Base-by-base conservation (phyloP, 2,329 filamentous ascomycete species). In the Pyrenochaeta sp. region DNA sequence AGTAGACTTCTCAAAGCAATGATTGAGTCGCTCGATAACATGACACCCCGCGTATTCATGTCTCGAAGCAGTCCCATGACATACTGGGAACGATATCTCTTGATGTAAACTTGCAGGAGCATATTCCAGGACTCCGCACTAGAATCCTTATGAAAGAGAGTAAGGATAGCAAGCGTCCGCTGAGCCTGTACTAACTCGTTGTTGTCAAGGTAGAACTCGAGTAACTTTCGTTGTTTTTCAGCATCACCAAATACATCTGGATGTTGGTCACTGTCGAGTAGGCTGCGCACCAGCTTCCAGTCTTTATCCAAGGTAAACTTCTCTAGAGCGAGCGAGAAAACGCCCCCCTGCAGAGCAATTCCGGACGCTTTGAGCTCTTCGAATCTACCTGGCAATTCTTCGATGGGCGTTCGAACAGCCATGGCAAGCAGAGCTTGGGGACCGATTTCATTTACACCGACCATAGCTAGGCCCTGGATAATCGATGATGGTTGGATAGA, bases 371-470 rank as follows among this genome's bases (percentile, higher is more conserved):
- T 75, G 3, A 96, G 75, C 40, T 83, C 78, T 18, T 77, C 67
- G 18, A 96, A 78, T 21, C 83, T 82, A 1, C 74, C 65, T 17
- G 77, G 61, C n/a, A 94, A 74, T 6, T 77, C 80, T 21, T 78
- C 72, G 0, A 83, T 68, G 7, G 79, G 79, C 38, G 88, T 82
- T 59, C 89, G 81, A 8, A 87, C 69, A 3, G 86, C 89, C 68
- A 96, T 83, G 31, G 92, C 86, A 53, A 91, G 87, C 14, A 96
- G 67, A 3, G 90, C 88, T 13, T 87, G 74, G 0, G 90, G 87
- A 0, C 91, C 91, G 50, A 96, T 86, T 23, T 78, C 75, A 34
- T 83, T 77, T 4, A 95, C 75, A 2, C 88, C 88, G 37, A 96
- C 81, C 58, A 88, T 83, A 42, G 81, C 78, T 13, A 94, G 74